Percentiles rank a stretch among this genome's conserved stretches.
phyloP scores from a whole-genome alignment of 257 asterid species.

The Ocimum tenuiflorum region DNA sequence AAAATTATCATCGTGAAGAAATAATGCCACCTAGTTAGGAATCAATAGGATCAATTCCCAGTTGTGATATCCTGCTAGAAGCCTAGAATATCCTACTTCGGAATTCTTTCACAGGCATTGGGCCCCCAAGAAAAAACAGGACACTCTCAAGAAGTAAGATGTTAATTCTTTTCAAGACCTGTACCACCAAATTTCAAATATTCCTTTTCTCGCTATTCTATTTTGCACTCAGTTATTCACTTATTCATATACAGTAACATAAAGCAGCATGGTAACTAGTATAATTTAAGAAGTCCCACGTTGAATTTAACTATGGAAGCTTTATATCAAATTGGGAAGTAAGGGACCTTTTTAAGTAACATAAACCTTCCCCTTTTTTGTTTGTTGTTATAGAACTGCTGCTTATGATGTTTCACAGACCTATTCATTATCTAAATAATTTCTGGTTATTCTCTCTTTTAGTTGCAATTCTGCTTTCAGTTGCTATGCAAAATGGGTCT shows the following conservation, averaged over 20 bases:
- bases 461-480: too few species aligned
- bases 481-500: too few species aligned
- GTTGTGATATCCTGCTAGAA: constrained; percentile 5
- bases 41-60: constrained; percentile 3
- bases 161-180: background rate
- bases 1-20: constrained; percentile 1
- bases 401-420: too few species aligned
- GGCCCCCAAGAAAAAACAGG: background rate
- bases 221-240: background rate
- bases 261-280: background rate
- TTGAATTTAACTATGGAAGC: background rate
- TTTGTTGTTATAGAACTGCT: background rate
- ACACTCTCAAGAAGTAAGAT: background rate
- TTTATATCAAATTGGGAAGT: background rate
- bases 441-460: background rate
- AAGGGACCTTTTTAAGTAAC: background rate
- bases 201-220: background rate
- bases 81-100: background rate
- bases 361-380: background rate
- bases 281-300: too few species aligned
- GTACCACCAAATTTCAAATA: background rate
- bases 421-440: background rate
- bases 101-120: background rate
- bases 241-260: background rate
- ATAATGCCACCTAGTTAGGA: constrained; percentile 7